A percentile compares a stretch with the other conserved stretches of the same genome.
Conservation (phyloP, 352 stramenopile species). For the Phytophthora agathidicida region DNA sequence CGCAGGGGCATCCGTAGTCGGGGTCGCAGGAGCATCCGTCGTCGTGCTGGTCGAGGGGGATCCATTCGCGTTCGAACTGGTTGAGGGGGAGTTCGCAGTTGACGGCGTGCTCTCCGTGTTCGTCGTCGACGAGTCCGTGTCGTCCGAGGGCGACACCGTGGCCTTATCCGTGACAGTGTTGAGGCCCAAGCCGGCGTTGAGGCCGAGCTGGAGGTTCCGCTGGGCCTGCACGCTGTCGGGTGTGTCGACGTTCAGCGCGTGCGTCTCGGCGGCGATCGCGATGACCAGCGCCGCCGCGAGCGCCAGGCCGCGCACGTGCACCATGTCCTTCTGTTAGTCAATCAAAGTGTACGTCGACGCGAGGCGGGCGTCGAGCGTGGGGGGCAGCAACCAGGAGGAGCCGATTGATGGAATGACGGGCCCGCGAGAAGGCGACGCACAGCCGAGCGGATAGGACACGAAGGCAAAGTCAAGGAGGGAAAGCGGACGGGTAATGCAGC, state of each 20-base stretch:
- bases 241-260: slow-evolving; percentile 13
- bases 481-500: neutral
- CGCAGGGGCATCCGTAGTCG: slow-evolving; percentile 6
- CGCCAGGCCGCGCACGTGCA: slow-evolving; percentile 26
- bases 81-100: neutral
- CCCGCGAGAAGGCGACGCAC: slow-evolving; percentile 16
- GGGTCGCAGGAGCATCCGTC: slow-evolving; percentile 2
- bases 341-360: slow-evolving; percentile 33
- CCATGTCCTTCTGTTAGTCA: slow-evolving; percentile 29
- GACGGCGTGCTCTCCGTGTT: neutral
- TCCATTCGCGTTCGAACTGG: neutral
- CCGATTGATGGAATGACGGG: slow-evolving; percentile 36
- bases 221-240: neutral
- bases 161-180: neutral
- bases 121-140: slow-evolving; percentile 1
- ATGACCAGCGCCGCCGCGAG: slow-evolving; percentile 24
- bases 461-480: neutral
- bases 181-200: neutral
- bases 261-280: slow-evolving; percentile 17
- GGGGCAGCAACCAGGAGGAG: slow-evolving; percentile 23
- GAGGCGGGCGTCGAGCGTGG: slow-evolving; percentile 20
- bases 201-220: slow-evolving; percentile 16
- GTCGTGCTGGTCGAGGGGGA: slow-evolving; percentile 10
- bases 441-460: slow-evolving; percentile 11
- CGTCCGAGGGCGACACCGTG: slow-evolving; percentile 10